phyloP scores from a whole-genome alignment of 768 basidiomycete species.

The Leucocoprinus leucothites region DNA sequence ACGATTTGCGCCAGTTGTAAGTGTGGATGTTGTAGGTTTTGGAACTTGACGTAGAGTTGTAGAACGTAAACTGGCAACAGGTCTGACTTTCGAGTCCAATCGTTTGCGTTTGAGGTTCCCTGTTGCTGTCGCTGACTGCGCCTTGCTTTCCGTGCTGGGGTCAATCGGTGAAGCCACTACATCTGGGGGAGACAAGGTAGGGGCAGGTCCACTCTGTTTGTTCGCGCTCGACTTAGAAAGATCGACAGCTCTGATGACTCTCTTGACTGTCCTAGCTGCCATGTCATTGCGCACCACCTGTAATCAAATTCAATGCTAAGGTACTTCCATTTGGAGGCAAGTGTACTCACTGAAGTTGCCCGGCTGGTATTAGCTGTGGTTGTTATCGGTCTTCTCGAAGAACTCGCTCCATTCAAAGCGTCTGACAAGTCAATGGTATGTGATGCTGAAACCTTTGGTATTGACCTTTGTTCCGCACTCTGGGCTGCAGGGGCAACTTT shows the following conservation, averaged over 20 bases:
- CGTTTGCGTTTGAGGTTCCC: constrained; percentile 37
- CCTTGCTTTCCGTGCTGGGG: background rate
- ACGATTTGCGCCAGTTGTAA: background rate
- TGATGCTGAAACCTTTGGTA: constrained; percentile 10
- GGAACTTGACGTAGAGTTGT: constrained; percentile 28
- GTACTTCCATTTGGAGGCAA: background rate
- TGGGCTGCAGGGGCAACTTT: background rate
- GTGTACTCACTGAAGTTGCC: constrained; percentile 1
- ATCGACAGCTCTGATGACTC: constrained; percentile 10
- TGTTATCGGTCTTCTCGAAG: background rate
- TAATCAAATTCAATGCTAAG: background rate
- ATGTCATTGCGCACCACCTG: background rate
- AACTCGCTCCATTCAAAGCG: constrained; percentile 9
- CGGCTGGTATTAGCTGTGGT: background rate
- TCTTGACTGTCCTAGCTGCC: background rate
- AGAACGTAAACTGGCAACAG: constrained; percentile 24
- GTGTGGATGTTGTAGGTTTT: constrained; percentile 11
- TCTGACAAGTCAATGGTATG: constrained; percentile 21
- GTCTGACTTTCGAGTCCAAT: constrained; percentile 28
- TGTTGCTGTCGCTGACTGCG: constrained; percentile 10
- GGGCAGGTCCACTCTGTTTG: background rate
- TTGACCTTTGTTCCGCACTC: constrained; percentile 8
- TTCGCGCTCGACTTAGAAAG: background rate
- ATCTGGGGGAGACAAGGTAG: background rate
- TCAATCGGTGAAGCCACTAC: background rate